Evolutionary conservation across 2,329 filamentous ascomycete genomes (phyloP), one percentile per base, ranked within the genome.

Genomic region (Sporothrix schenckii): DNA sequence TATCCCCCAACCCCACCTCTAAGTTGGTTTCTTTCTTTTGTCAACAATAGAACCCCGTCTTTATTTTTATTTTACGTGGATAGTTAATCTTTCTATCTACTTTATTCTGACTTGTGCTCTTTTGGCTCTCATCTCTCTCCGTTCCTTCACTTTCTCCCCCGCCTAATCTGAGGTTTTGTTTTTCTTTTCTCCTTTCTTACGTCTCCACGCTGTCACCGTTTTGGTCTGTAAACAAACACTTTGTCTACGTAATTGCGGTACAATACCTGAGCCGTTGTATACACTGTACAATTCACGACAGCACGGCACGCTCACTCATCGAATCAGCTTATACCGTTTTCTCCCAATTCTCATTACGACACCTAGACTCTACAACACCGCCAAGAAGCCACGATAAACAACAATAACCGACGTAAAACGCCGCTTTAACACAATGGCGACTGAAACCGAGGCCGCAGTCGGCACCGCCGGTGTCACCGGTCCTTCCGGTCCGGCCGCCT

Each of bases 241-340:
- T 11, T 47, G 39, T 47, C 41, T 61, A 27, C 41, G 24, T 24
- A 56, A n/a, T n/a, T 34, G 14, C 39, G 16, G 21, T 16, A n/a
- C 19, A 7, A 34, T 50, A 34, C 16, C 14, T 5, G 41, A 34
- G 34, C 34, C 7, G 34, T 6, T 34, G 41, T 44, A 30, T 44
- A 13, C 44, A 65, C 14, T 27, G 24, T 21, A 30, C 52, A 14
- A 10, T 3, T 5, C 30, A 41, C 61, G 34, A 50, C 24, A 11
- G 19, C 49, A 24, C 49, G 13, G 19, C 52, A 49, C 24, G 14
- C 41, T 63, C 30, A 41, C 60, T 53, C 27, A 21, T 27, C 66
- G 50, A 56, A 68, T 54, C 52, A 56, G 49, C 66, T 68, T 68
- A 68, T 68, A 68, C 66, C 66, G 34, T 58, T 30, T 47, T 41